Conservation (phyloP, 2,329 filamentous ascomycete genomes). For the Penicillium sp. region DNA sequence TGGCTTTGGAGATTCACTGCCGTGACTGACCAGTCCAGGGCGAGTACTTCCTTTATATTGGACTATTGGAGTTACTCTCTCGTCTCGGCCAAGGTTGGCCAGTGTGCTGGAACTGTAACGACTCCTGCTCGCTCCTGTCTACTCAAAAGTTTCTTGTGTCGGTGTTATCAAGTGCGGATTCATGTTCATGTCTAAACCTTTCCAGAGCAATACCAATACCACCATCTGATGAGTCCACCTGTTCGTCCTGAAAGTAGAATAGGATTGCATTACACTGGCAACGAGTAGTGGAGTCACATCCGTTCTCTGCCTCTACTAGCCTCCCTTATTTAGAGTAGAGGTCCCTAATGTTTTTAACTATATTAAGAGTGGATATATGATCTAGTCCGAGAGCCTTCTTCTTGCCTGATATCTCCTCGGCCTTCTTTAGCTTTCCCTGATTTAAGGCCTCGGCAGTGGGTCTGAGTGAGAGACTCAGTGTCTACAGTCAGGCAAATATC, state of each 20-base stretch:
- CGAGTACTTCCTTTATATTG: neutral
- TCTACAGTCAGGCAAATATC: too few relatives aligned
- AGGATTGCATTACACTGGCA: neutral
- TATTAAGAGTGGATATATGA: too few relatives aligned
- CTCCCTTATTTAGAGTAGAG: too few relatives aligned
- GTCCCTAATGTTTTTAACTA: too few relatives aligned
- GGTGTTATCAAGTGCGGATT: neutral
- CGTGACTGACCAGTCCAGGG: neutral
- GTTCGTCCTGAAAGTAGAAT: neutral
- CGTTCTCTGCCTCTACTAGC: too few relatives aligned
- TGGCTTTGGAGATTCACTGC: neutral
- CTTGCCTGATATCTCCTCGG: too few relatives aligned
- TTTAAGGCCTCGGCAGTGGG: too few relatives aligned
- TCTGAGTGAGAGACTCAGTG: too few relatives aligned
- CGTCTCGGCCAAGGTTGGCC: neutral
- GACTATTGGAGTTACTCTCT: neutral
- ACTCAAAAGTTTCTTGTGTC: conserved; percentile 1
- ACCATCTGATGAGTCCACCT: neutral
- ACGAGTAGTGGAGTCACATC: too few relatives aligned
- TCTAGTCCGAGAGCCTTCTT: too few relatives aligned
- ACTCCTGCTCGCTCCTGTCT: neutral
- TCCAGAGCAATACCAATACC: conserved; percentile 3
- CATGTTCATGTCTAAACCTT: neutral
- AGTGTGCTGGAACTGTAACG: neutral
- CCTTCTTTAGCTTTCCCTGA: too few relatives aligned